A percentile compares a stretch with the other conserved stretches of the same genome.
phyloP scores from a whole-genome alignment of 2,329 filamentous ascomycete species.

The Verticillium dahliae region DNA sequence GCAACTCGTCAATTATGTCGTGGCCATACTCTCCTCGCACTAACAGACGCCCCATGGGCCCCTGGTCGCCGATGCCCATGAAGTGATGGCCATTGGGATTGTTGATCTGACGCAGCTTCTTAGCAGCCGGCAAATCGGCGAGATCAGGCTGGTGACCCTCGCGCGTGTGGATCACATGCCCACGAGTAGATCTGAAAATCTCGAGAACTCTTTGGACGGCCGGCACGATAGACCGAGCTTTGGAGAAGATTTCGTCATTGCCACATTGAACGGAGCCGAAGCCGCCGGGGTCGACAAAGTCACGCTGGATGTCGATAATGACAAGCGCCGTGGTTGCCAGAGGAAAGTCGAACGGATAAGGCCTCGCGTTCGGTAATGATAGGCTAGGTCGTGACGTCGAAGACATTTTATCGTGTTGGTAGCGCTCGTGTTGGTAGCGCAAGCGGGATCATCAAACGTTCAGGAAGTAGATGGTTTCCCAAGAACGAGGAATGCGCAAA shows the following conservation, averaged over 20 bases:
- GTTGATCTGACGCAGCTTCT: constrained; percentile 39
- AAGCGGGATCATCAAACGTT: too few species aligned
- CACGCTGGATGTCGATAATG: constrained; percentile 50
- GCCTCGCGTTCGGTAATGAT: constrained; percentile 7
- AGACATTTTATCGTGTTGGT: not conserved
- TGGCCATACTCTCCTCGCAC: constrained; percentile 48
- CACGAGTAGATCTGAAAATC: constrained; percentile 29
- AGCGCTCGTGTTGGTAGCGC: too few species aligned
- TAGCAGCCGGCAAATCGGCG: constrained; percentile 44
- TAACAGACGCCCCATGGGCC: constrained; percentile 45
- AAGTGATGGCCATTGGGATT: constrained; percentile 31
- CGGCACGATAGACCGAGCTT: constrained; percentile 35
- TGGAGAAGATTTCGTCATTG: constrained; percentile 23
- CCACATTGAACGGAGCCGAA: constrained; percentile 43
- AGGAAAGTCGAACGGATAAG: constrained; percentile 26
- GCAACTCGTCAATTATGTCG: constrained; percentile 47
- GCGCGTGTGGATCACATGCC: constrained; percentile 41
- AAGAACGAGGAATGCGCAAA: not conserved
- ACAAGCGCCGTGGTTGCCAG: constrained; percentile 39
- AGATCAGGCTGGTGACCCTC: constrained; percentile 47
- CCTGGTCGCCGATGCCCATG: constrained; percentile 41
- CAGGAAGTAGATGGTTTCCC: too few species aligned
- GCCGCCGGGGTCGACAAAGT: constrained; percentile 38
- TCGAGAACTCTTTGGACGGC: constrained; percentile 30
- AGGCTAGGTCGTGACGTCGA: not conserved